phyloP scores from a whole-genome alignment of 768 basidiomycete species.

The Rubroboletus pulcherrimus region DNA sequence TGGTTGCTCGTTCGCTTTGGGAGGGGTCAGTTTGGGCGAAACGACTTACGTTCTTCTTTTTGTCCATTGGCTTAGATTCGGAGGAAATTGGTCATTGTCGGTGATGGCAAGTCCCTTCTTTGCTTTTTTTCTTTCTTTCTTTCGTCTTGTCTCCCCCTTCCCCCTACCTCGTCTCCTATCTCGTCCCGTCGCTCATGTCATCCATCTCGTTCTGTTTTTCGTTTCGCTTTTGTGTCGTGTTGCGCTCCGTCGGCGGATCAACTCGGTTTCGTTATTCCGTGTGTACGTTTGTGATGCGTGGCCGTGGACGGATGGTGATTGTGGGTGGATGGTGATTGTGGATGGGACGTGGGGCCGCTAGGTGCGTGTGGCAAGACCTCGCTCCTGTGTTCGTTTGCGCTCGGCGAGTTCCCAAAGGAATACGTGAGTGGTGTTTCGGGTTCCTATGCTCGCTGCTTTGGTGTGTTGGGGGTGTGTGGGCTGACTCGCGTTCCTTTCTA shows the following conservation, averaged over 20 bases:
- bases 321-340: background rate
- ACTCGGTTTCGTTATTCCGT: background rate
- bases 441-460: background rate
- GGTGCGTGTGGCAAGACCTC: slow-evolving; percentile 98
- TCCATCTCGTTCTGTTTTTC: background rate
- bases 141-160: background rate
- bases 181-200: too few relatives aligned
- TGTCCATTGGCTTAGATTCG: slow-evolving; percentile 57
- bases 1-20: background rate
- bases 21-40: background rate
- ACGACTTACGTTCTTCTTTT: background rate
- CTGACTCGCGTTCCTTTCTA: background rate
- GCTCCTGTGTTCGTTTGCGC: slow-evolving; percentile 83
- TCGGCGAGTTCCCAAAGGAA: slow-evolving; percentile 94
- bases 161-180: too few relatives aligned
- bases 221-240: background rate
- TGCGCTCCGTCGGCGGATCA: background rate
- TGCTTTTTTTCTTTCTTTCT: too few relatives aligned
- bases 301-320: background rate
- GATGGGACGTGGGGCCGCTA: slow-evolving; percentile 21
- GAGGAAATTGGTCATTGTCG: slow-evolving; percentile 94
- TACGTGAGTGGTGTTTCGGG: slow-evolving; percentile 59
- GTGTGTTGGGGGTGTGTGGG: background rate
- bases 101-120: slow-evolving; percentile 67
- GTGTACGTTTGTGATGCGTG: background rate